Evolutionary conservation across 345 rosid species (phyloP).

Genomic region (Citropsis articulata): DNA sequence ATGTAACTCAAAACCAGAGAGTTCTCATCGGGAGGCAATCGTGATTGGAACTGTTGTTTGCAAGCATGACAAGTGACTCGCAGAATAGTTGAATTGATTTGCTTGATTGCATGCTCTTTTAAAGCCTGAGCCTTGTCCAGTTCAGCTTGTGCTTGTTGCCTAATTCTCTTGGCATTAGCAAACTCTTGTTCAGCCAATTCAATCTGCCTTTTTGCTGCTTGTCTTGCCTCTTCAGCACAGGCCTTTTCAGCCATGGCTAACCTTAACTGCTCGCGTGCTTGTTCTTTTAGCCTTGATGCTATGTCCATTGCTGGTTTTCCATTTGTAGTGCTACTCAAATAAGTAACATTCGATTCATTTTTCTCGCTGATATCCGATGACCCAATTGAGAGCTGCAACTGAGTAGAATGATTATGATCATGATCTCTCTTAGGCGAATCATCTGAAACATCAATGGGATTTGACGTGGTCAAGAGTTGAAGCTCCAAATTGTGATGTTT

Average conservation of each 20-base stretch:
- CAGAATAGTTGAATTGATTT: conserved; percentile 54
- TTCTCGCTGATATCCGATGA: conserved; percentile 39
- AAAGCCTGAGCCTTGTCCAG: conserved; percentile 60
- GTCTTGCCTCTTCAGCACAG: conserved; percentile 61
- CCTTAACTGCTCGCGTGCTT: conserved; percentile 40
- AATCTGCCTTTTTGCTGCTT: conserved; percentile 59
- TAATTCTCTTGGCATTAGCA: conserved; percentile 67
- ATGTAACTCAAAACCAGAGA: conserved; percentile 50
- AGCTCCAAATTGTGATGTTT: conserved; percentile 60
- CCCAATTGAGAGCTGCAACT: conserved; percentile 63
- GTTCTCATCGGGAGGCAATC: conserved; percentile 36
- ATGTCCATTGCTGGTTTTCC: conserved; percentile 20
- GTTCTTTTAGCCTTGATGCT: conserved; percentile 32
- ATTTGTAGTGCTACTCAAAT: conserved; percentile 1
- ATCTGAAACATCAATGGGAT: conserved; percentile 20
- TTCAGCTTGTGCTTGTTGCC: conserved; percentile 81
- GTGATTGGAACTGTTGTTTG: conserved; percentile 55
- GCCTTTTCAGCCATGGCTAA: conserved; percentile 61
- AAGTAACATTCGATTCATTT: conserved; percentile 20
- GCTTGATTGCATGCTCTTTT: conserved; percentile 62
- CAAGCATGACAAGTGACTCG: conserved; percentile 81
- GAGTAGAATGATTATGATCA: conserved; percentile 38
- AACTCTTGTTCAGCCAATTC: conserved; percentile 82
- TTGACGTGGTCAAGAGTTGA: conserved; percentile 45
- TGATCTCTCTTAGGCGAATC: conserved; percentile 32